These are phyloP conservation scores for Glomus cerebriforme DNA, from an alignment of 192 early-diverging fungal genomes.

Conservation along the genomic window DNA sequence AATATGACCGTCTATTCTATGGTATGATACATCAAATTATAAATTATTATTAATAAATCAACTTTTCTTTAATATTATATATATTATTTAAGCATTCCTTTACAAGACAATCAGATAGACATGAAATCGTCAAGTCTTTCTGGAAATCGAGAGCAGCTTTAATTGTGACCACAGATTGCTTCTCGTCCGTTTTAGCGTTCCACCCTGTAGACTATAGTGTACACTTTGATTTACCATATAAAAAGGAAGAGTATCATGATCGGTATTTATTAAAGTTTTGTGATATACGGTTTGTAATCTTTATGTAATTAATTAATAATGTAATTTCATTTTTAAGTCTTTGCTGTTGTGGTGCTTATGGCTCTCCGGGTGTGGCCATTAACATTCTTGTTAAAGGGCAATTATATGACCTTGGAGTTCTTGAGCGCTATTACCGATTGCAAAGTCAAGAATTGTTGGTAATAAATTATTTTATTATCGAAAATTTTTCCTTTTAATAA, in stretches of 20 bases:
- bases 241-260: slow-evolving; percentile 29
- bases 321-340: neutral
- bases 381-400: slow-evolving; percentile 5
- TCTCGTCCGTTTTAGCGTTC: neutral
- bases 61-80: neutral
- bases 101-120: slow-evolving; percentile 14
- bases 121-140: slow-evolving; percentile 18
- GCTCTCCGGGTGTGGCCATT: neutral
- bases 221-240: slow-evolving; percentile 28
- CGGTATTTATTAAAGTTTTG: neutral
- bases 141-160: neutral
- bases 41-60: too few species aligned
- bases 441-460: slow-evolving; percentile 25
- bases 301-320: neutral
- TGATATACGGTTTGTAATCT: neutral
- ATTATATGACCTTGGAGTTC: slow-evolving; percentile 11
- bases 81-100: neutral
- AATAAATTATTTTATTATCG: neutral
- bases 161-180: slow-evolving; percentile 1
- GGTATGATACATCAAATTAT: neutral
- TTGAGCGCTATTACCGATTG: slow-evolving; percentile 23
- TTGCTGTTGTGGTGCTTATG: slow-evolving; percentile 25
- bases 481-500: neutral
- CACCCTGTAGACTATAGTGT: slow-evolving; percentile 15
- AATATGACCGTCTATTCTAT: neutral